Evolutionary conservation across 2,329 filamentous ascomycete species (phyloP), one percentile per base, ranked within the genome.

Genomic region (Eutypella sp.): DNA sequence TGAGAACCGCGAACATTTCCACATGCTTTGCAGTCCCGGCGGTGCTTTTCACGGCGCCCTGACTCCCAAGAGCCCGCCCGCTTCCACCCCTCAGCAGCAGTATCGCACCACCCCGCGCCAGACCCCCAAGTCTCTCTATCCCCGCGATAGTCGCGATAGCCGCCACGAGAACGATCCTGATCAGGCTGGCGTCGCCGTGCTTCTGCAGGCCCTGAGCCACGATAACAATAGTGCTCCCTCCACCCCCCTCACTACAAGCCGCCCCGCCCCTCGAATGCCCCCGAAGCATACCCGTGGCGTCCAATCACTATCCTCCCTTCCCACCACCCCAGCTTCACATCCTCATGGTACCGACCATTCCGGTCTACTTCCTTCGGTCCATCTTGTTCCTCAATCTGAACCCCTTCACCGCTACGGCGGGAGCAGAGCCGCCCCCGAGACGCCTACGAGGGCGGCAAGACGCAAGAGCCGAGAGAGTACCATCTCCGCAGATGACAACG

Each of bases 1-100:
- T 36, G 89, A 95, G 63, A 96, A 96, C 61, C 77, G 92, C 51
- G 87, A 95, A 61, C 90, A 95, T 60, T 83, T 95, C 57, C 87
- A 88, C 47, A 78, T 79, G 60, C 79, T 95, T 41, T 84, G 87
- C 58, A 85, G 87, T 56, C 87, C 88, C 2, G 85, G 86, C 13
- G 82, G 81, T 42, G 79, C 81, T 27, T 82, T 82, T 46, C 78
- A 86, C 49, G 71, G 78, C 47, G 74, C 81, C 47, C 68, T 84
- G 48, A 82, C 80, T 2, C 82, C 84, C 53, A 68, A 75, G 69
- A 65, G 73, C 52, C 64, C 77, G 24, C 57, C 61, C 13, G 61
- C 69, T 19, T 70, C 72, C 5, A 73, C 76, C 3, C 64, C 70
- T 24, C 74, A 75, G 52, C 64, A 71, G 25, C 74, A 75, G 51